These are phyloP conservation scores for Escallonia herrerae DNA, from an alignment of 129 eudicot genomes.

Conservation along the genomic window DNA sequence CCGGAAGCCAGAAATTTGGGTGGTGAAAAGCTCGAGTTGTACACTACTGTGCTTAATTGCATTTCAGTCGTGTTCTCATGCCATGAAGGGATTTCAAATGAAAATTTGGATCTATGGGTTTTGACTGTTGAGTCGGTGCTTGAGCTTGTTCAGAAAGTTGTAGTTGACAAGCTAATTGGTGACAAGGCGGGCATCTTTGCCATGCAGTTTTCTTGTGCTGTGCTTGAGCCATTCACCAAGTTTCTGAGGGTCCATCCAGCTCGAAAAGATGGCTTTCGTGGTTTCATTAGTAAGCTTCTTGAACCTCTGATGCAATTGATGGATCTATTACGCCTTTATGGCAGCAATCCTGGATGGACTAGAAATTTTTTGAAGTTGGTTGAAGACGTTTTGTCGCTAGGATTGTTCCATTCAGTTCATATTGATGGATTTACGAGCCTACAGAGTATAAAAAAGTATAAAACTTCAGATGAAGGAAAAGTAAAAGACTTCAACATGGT, in stretches of 20 bases:
- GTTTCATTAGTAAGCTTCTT: slow-evolving; percentile 70
- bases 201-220: slow-evolving; percentile 44
- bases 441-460: slow-evolving; percentile 63
- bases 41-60: slow-evolving; percentile 47
- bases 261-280: slow-evolving; percentile 60
- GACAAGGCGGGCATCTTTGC: slow-evolving; percentile 27
- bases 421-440: slow-evolving; percentile 66
- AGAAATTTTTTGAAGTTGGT: slow-evolving; percentile 38
- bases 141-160: slow-evolving; percentile 38
- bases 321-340: slow-evolving; percentile 26
- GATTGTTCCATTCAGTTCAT: slow-evolving; percentile 78
- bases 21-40: slow-evolving; percentile 23
- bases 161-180: slow-evolving; percentile 16
- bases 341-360: slow-evolving; percentile 17
- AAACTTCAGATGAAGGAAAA: slow-evolving; percentile 31
- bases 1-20: slow-evolving; percentile 19
- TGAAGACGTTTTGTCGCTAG: slow-evolving; percentile 70
- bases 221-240: slow-evolving; percentile 72
- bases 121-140: slow-evolving; percentile 42
- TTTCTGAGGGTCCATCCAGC: slow-evolving; percentile 73
- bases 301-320: slow-evolving; percentile 62
- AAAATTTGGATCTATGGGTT: slow-evolving; percentile 73
- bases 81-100: slow-evolving; percentile 72
- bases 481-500: slow-evolving; percentile 36
- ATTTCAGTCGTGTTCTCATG: slow-evolving; percentile 44